Conservation (phyloP, 257 asterid genomes). For the Haberlea rhodopensis region DNA sequence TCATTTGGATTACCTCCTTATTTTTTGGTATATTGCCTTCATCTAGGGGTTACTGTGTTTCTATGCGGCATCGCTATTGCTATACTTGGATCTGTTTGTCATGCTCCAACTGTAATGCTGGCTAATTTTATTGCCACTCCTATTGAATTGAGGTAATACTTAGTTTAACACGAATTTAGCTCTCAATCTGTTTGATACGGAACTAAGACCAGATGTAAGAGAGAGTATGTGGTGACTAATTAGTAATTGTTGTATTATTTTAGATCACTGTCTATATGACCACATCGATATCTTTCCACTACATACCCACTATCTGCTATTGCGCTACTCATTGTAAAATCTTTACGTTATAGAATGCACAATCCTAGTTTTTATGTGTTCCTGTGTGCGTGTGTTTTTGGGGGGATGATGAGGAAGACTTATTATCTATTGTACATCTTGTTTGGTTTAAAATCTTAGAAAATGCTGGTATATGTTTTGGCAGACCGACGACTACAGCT, state of each 20-base stretch:
- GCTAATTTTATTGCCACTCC: constrained; percentile 86
- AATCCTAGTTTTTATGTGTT: constrained; percentile 3
- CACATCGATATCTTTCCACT: constrained; percentile 11
- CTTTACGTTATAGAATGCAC: constrained; percentile 17
- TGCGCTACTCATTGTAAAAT: constrained; percentile 4
- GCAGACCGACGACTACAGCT: neutral
- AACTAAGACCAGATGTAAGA: neutral
- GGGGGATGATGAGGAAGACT: neutral
- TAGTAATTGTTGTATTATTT: neutral
- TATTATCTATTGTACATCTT: neutral
- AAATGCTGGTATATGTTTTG: constrained; percentile 7
- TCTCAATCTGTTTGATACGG: constrained; percentile 8
- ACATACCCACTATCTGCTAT: neutral
- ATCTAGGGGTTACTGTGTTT: constrained; percentile 73
- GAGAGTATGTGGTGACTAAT: neutral
- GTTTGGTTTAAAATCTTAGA: constrained; percentile 16
- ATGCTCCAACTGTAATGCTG: constrained; percentile 93
- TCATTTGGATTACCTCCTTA: constrained; percentile 22
- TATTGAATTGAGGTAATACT: constrained; percentile 67
- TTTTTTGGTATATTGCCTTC: constrained; percentile 29
- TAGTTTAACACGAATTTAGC: constrained; percentile 15
- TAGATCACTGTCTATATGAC: constrained; percentile 18
- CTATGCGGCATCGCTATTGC: constrained; percentile 84
- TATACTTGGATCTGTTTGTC: constrained; percentile 61
- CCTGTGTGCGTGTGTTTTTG: neutral